Conservation (phyloP, 176 grass and related monocot genomes). For the Hsuehochloa calcarea region DNA sequence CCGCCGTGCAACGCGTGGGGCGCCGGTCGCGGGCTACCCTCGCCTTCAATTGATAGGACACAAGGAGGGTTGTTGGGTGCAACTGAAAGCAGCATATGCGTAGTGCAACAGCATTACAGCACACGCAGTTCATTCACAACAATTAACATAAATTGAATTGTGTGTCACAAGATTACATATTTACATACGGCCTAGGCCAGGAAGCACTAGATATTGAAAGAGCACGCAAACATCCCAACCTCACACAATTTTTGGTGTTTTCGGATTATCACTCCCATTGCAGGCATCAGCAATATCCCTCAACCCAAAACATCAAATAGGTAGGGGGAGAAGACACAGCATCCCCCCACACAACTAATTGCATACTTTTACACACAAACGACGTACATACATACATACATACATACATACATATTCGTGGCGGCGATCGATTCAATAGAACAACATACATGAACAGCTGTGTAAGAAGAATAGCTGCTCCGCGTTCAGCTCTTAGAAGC, state of each 20-base stretch:
- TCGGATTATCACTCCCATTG: background rate
- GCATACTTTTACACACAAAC: background rate
- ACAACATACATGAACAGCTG: conserved; percentile 10
- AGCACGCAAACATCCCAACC: background rate
- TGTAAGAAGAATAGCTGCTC: background rate
- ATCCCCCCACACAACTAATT: background rate
- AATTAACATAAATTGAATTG: background rate
- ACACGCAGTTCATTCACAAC: background rate
- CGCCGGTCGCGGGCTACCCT: background rate
- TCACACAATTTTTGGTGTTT: background rate
- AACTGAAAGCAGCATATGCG: background rate
- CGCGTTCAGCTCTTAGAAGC: conserved; percentile 42
- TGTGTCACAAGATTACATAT: background rate
- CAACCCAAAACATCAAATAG: background rate
- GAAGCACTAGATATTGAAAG: background rate
- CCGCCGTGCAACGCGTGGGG: too few relatives aligned
- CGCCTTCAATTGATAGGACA: background rate
- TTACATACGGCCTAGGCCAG: background rate
- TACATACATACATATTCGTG: background rate
- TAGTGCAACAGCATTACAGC: background rate
- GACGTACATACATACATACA: background rate
- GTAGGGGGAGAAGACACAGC: background rate
- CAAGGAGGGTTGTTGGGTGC: background rate
- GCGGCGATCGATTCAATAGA: background rate
- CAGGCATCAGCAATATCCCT: background rate